phyloP scores from a whole-genome alignment of 2,329 filamentous ascomycete species.

The Clarireedia monteithiana region DNA sequence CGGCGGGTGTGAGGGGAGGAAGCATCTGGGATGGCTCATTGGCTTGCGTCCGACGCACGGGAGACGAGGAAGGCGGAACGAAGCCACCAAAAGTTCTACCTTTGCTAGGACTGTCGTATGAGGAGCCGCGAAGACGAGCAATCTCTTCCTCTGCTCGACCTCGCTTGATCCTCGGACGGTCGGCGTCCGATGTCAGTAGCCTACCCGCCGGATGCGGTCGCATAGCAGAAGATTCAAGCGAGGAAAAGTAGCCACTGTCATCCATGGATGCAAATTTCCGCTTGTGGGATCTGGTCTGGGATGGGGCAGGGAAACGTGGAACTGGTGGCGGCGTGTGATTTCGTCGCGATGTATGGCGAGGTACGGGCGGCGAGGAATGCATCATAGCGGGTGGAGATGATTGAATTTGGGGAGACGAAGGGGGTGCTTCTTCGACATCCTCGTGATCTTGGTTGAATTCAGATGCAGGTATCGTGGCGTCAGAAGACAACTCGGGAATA shows the following conservation, averaged over 20 bases:
- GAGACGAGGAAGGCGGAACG: slow-evolving; percentile 56
- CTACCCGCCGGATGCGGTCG: slow-evolving; percentile 57
- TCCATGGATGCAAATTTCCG: slow-evolving; percentile 74
- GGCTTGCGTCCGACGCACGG: slow-evolving; percentile 42
- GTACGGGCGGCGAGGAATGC: slow-evolving; percentile 84
- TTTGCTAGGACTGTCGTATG: slow-evolving; percentile 85
- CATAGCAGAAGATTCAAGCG: slow-evolving; percentile 81
- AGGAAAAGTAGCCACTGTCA: slow-evolving; percentile 96
- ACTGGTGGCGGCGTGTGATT: slow-evolving; percentile 71
- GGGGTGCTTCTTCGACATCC: slow-evolving; percentile 31
- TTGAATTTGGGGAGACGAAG: slow-evolving; percentile 39
- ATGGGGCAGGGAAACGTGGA: slow-evolving; percentile 52
- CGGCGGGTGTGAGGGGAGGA: slow-evolving; percentile 73
- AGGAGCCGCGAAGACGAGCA: slow-evolving; percentile 83
- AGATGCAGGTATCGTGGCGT: slow-evolving; percentile 68
- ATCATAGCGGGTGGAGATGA: slow-evolving; percentile 70
- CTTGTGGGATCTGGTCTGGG: slow-evolving; percentile 59
- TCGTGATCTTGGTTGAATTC: slow-evolving; percentile 51
- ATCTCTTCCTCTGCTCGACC: slow-evolving; percentile 95
- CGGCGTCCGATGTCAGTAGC: slow-evolving; percentile 69
- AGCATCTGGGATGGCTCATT: slow-evolving; percentile 52
- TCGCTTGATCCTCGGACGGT: slow-evolving; percentile 74
- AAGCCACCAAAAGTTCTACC: slow-evolving; percentile 36
- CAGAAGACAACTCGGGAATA: slow-evolving; percentile 58
- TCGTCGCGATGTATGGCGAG: slow-evolving; percentile 45